A percentile compares a stretch with the other conserved stretches of the same genome.
Evolutionary conservation across 129 eudicot genomes (phyloP).

Genomic region (Erigeron canadensis): DNA sequence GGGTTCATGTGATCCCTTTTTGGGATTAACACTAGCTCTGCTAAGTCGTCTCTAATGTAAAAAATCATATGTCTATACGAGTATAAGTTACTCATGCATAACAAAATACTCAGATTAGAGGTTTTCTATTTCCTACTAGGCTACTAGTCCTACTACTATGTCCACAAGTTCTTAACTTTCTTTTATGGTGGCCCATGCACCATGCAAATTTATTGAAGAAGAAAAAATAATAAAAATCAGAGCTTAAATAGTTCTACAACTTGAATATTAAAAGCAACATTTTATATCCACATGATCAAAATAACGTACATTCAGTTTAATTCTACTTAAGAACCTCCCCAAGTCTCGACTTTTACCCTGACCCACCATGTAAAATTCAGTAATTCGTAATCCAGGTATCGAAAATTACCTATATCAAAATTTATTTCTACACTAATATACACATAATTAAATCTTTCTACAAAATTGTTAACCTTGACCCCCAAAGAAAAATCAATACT

Average conservation of each 20-base stretch:
- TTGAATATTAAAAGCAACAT: background rate
- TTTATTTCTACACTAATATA: background rate
- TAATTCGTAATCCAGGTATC: slow-evolving; percentile 13
- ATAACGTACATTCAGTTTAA: background rate
- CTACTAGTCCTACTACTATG: background rate
- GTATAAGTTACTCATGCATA: too few relatives aligned
- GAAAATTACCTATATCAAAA: background rate
- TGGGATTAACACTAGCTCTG: too few relatives aligned
- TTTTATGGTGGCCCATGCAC: background rate
- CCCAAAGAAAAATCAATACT: background rate
- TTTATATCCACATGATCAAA: background rate
- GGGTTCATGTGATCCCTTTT: too few relatives aligned
- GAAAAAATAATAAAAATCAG: background rate
- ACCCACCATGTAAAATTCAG: slow-evolving; percentile 7
- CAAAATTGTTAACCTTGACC: background rate
- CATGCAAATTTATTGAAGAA: too few relatives aligned
- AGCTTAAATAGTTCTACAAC: background rate
- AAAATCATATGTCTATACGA: too few relatives aligned
- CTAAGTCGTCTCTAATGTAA: too few relatives aligned
- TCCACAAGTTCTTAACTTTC: background rate
- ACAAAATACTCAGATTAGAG: background rate
- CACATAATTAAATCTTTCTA: background rate
- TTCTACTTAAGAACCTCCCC: background rate
- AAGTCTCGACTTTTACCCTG: slow-evolving; percentile 7
- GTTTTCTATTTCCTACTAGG: background rate